phyloP scores from a whole-genome alignment of 139 green algal genomes.

The Penium margaritaceum region DNA sequence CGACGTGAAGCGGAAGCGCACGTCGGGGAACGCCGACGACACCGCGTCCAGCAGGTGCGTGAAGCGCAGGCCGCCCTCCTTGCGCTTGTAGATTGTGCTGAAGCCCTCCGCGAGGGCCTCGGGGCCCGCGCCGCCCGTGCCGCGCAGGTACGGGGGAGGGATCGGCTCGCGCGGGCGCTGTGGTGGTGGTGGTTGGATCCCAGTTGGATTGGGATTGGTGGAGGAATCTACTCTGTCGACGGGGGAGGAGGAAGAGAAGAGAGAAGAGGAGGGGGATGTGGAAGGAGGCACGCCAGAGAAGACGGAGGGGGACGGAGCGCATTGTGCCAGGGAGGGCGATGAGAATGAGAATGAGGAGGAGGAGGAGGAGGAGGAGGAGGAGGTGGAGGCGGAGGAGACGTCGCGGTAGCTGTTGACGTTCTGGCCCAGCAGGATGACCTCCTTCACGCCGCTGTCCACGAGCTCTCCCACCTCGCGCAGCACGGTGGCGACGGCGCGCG shows the following conservation, averaged over 20 bases:
- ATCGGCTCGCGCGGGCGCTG: too few species aligned
- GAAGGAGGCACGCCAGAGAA: not conserved
- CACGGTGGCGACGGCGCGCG: constrained; percentile 59
- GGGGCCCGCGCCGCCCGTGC: too few species aligned
- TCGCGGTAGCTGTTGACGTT: constrained; percentile 83
- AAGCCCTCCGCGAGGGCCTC: too few species aligned
- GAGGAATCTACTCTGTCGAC: too few species aligned
- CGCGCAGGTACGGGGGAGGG: too few species aligned
- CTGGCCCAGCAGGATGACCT: constrained; percentile 73
- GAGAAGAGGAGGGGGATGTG: not conserved
- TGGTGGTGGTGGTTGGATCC: too few species aligned
- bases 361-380: constrained; percentile 1
- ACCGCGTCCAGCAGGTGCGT: constrained; percentile 68
- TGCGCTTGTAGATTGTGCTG: constrained; percentile 68
- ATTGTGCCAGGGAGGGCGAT: not conserved
- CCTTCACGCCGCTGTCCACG: constrained; percentile 58
- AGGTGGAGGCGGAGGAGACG: too few species aligned
- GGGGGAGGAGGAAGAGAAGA: not conserved
- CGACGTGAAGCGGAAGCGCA: constrained; percentile 82
- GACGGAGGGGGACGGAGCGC: not conserved
- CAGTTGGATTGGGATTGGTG: too few species aligned
- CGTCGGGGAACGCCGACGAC: constrained; percentile 65
- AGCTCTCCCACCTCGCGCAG: constrained; percentile 61
- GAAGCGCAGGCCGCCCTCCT: constrained; percentile 61
- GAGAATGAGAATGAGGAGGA: constrained; percentile 1